Base-by-base conservation (phyloP, 352 stramenopile species). In the Phytophthora megakarya region DNA sequence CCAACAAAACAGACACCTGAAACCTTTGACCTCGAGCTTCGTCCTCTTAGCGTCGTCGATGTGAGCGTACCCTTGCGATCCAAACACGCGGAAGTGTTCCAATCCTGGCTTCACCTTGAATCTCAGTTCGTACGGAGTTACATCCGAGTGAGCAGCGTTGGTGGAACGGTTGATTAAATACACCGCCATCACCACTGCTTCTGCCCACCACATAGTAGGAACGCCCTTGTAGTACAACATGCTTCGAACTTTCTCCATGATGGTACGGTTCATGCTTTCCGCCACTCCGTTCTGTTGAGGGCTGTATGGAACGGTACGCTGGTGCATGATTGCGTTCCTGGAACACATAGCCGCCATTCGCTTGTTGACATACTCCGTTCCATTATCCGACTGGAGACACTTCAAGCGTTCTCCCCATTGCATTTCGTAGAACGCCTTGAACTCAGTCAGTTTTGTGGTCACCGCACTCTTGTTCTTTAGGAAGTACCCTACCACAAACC, bases 51-150 rank as follows among this genome's bases (percentile, higher is more conserved):
- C 39, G 19, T 65, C 37, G 19, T 61, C 52, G n/a, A 76, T 45
- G 30, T 73, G 65, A 28, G 54, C 54, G 22, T 65, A 75, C 8
- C 61, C 67, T 2, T 56, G 28, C 13, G 61, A 72, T 22, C 64
- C 64, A 32, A 73, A 76, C 18, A 76, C 57, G 11, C 54, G 51
- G 1, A 71, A 26, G 18, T 67, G 25, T 1, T 52, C 40, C 23
- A 73, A 19, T 16, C 8, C 13, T 10, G 57, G 55, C 5, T 51
- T 46, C 9, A 39, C 26, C 8, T 37, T 55, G 21, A 65, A 64
- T 16, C 35, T 64, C 25, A 58, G 26, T 35, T 76, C 57, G 33
- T 55, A 55, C 40, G 68, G 58, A 22, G 39, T 46, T n/a, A n/a
- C n/a, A n/a, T n/a, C n/a, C n/a, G n/a, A n/a, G n/a, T n/a, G n/a